Evolutionary conservation across 208 protist species (phyloP).

Genomic region (Vickermania ingenoplastis): DNA sequence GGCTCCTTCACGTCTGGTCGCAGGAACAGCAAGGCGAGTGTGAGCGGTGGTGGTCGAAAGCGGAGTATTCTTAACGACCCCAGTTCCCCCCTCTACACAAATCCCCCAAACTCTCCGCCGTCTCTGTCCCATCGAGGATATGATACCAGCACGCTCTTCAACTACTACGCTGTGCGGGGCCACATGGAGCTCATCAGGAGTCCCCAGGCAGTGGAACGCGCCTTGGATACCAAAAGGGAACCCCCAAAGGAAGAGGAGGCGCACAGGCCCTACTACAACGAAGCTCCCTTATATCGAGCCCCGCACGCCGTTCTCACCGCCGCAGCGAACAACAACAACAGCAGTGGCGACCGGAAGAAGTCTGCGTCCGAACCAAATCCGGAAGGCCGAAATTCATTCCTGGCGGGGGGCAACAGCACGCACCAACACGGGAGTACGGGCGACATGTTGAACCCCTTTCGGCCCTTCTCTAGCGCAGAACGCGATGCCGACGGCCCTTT

Average conservation of each 20-base stretch:
- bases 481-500: not conserved
- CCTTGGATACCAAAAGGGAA: not conserved
- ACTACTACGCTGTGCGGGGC: slow-evolving; percentile 44
- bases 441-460: no score
- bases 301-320: not conserved
- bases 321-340: not conserved
- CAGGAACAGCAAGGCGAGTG: no score
- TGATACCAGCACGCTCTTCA: slow-evolving; percentile 22
- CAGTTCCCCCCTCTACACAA: not conserved
- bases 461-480: not conserved
- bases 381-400: no score
- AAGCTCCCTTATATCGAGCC: not conserved
- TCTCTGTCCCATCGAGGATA: slow-evolving; percentile 12
- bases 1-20: no score
- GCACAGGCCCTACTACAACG: not conserved
- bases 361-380: no score
- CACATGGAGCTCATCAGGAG: slow-evolving; percentile 25
- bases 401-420: not conserved
- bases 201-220: not conserved
- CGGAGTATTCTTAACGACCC: not conserved
- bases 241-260: not conserved
- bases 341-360: not conserved
- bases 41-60: no score
- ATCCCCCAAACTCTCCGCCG: slow-evolving; percentile 2
- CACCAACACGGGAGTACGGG: not conserved